Evolutionary conservation across 75 land plant genomes (phyloP).

Genomic region (Pinus taeda): DNA sequence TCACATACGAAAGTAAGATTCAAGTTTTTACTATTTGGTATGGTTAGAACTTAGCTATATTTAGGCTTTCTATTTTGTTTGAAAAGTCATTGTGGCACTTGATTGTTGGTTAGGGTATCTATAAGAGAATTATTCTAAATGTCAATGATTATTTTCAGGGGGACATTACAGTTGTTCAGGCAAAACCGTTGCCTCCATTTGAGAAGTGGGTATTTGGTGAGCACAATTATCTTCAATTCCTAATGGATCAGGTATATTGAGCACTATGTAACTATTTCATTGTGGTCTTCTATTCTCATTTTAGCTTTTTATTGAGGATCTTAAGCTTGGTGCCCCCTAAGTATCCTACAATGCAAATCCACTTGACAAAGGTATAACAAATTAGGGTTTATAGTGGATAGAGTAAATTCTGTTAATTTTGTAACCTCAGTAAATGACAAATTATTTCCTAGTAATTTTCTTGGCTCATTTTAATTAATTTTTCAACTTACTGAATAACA

Average conservation of each 20-base stretch:
- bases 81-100: background rate
- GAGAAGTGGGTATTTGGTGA: constrained; percentile 41
- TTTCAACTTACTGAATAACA: no score
- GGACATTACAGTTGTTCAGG: constrained; percentile 37
- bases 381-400: no score
- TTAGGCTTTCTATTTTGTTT: background rate
- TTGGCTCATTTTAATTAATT: no score
- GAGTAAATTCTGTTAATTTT: no score
- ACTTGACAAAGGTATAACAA: no score
- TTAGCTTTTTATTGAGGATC: background rate
- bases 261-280: background rate
- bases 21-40: background rate
- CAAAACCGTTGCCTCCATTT: constrained; percentile 34
- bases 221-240: constrained; percentile 32
- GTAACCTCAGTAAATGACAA: no score
- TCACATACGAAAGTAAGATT: background rate
- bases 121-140: background rate
- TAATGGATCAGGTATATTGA: constrained; percentile 41
- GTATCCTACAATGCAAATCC: no score
- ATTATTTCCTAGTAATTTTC: no score
- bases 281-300: background rate
- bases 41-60: constrained; percentile 3
- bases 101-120: background rate
- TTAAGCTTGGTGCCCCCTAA: no score
- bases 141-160: constrained; percentile 21